Base-by-base conservation (phyloP, 257 asterid genomes). In the Fraxinus pennsylvanica region DNA sequence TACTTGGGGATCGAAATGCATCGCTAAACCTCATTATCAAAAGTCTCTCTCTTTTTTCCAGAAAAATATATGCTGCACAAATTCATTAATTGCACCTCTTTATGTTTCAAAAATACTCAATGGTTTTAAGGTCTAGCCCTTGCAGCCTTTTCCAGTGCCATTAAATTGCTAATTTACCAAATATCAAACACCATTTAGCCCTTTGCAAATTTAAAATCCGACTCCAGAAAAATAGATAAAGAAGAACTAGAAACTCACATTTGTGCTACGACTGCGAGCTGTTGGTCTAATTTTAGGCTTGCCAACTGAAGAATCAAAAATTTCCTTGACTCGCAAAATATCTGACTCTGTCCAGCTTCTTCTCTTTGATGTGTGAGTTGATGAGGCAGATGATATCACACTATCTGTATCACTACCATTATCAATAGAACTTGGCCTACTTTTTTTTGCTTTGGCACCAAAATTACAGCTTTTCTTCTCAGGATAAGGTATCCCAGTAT, bases 251-350 rank as follows among this genome's bases (percentile, higher is more conserved):
- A 72, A 74, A 65, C 90, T 76, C 22, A 91, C 97, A 84, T 80
- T 85, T 47, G 94, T 88, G 67, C 30, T 29, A 29, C 2, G 30
- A 29, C 96, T 91, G 66, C 85, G 79, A 67, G 85, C 80, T 12
- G 84, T 69, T 21, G 86, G 78, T 68, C 73, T 90, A 41, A 76
- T 84, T 59, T 87, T 88, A 1, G 81, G 83, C 74, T 86, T 91
- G 38, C 43, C 81, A 70, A 73, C 85, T 0, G 93, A 87, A 63
- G 95, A 89, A 79, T 87, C 89, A 61, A 84, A 88, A 50, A 88
- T 86, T 45, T 88, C 89, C 75, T 88, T 86, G 4, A 80, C 85
- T 35, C 85, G 86, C 52, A 85, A 69, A 43, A 85, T 82, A 19
- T 91, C 2, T 29, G 30, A 29, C 30, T 29, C 2, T 1, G 30